Conservation (phyloP, 352 stramenopile species). For the Phytophthora ohioensis region DNA sequence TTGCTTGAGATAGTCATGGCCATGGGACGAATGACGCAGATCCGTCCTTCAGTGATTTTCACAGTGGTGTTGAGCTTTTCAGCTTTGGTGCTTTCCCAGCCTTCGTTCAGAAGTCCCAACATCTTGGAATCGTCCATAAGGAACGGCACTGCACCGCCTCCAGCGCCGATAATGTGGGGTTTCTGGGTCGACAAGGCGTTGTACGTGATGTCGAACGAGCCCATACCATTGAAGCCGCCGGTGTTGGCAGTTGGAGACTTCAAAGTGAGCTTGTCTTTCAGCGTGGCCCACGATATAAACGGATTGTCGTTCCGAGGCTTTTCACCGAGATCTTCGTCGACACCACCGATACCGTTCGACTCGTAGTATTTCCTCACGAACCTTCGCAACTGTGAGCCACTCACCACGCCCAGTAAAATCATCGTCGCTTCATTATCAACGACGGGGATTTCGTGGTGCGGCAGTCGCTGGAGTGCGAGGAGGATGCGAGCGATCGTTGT, state of each 20-base stretch:
- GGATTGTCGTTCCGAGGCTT: constrained; percentile 43
- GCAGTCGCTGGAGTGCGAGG: constrained; percentile 76
- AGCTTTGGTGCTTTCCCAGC: constrained; percentile 71
- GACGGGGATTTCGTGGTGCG: constrained; percentile 78
- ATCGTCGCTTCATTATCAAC: constrained; percentile 74
- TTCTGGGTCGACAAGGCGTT: constrained; percentile 56
- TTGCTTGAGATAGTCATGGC: constrained; percentile 84
- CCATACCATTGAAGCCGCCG: constrained; percentile 71
- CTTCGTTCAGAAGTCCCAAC: constrained; percentile 75
- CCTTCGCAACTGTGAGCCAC: constrained; percentile 59
- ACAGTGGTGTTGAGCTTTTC: constrained; percentile 61
- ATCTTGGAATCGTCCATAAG: constrained; percentile 88
- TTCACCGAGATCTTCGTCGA: constrained; percentile 82
- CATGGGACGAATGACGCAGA: constrained; percentile 79
- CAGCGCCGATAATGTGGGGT: constrained; percentile 19
- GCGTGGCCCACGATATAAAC: constrained; percentile 66
- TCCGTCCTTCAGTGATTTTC: constrained; percentile 73
- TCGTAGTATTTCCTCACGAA: constrained; percentile 76
- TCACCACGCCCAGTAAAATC: constrained; percentile 76
- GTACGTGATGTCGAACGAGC: constrained; percentile 77
- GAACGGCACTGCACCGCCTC: constrained; percentile 59
- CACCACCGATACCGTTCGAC: constrained; percentile 49
- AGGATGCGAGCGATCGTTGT: constrained; percentile 76
- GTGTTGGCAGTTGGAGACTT: constrained; percentile 39
- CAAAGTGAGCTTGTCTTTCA: constrained; percentile 68